Base-by-base conservation (phyloP, 2,329 filamentous ascomycete species). In the Colletotrichum lentis region DNA sequence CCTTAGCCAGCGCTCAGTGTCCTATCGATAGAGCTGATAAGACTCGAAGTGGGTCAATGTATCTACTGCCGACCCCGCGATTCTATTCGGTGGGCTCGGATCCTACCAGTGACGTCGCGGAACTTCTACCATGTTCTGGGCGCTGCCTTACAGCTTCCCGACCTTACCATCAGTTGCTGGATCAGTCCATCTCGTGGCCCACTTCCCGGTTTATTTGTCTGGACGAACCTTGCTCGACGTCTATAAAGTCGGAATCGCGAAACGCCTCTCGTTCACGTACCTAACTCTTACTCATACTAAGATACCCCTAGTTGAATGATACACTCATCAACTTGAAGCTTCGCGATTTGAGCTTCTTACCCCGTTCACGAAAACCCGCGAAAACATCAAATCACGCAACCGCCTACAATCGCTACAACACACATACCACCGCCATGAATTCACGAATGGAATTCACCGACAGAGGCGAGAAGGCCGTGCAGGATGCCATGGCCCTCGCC, bases 391-490 rank as follows among this genome's bases (percentile, higher is more conserved):
- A 60, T 67, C 55, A 69, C 64, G 67, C 65, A 62, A 73, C 61
- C 47, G 52, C 20, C 64, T 47, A 65, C 65, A 72, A 59, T 31
- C 50, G 11, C 62, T 63, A 66, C 47, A 50, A 10, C 47, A 49
- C 69, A 71, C 70, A 69, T 69, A 71, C 64, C 66, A 72, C 55
- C 77, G 87, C 73, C 73, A 93, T 94, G 91, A 87, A 86, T 80
- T 87, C 89, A 60, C 88, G 90, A 75, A 93, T 94, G 90, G 91
- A 96, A 78, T 97, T 97, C 78, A 99, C 96, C 72, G 95, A 98
- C 81, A 86, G 92, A 81, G 96, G 93, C 72, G 92, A 94, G 77
- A 93, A 95, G 83, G 92, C 95, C 75, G 86, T 99, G 77, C 88
- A 92, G 75, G 93, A 97, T 79, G 92, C 94, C 79, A 94, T 96